Conservation (phyloP, 805 yeast genomes). For the Cyberlindnera suaveolens region DNA sequence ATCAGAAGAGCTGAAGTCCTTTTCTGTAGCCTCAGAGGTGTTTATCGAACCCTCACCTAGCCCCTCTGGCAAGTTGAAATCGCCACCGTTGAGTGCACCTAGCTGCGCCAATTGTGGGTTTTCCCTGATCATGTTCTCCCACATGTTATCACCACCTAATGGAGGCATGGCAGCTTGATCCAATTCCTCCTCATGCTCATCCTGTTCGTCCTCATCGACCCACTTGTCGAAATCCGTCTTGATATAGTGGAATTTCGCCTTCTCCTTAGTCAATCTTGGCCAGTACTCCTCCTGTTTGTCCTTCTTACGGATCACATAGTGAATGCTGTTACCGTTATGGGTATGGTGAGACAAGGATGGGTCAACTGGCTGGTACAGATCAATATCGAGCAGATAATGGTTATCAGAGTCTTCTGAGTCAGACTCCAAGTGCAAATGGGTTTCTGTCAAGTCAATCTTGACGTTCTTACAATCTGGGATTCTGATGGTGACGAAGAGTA, state of each 20-base stretch:
- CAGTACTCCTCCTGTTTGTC: conserved; percentile 70
- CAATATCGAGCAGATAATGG: conserved; percentile 59
- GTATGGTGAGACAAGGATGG: conserved; percentile 53
- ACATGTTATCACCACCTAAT: background rate
- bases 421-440: conserved; percentile 47
- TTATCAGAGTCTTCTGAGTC: conserved; percentile 38
- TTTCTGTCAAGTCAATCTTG: conserved; percentile 53
- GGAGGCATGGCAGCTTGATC: background rate
- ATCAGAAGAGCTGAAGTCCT: conserved; percentile 26
- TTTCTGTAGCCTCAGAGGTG: conserved; percentile 15
- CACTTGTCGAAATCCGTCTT: conserved; percentile 96
- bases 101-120: conserved; percentile 15
- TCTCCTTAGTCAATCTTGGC: conserved; percentile 92
- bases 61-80: conserved; percentile 25
- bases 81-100: conserved; percentile 11
- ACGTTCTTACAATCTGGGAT: conserved; percentile 64
- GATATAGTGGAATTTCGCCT: conserved; percentile 69
- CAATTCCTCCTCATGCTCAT: conserved; percentile 26
- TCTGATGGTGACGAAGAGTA: conserved; percentile 66
- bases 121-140: conserved; percentile 8
- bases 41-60: conserved; percentile 14
- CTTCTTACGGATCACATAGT: conserved; percentile 64
- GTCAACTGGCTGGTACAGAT: conserved; percentile 72
- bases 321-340: conserved; percentile 51
- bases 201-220: conserved; percentile 98